A percentile compares a stretch with the other conserved stretches of the same genome.
Evolutionary conservation across 2,329 filamentous ascomycete genomes (phyloP).

Genomic region (Metarhizium anisopliae): DNA sequence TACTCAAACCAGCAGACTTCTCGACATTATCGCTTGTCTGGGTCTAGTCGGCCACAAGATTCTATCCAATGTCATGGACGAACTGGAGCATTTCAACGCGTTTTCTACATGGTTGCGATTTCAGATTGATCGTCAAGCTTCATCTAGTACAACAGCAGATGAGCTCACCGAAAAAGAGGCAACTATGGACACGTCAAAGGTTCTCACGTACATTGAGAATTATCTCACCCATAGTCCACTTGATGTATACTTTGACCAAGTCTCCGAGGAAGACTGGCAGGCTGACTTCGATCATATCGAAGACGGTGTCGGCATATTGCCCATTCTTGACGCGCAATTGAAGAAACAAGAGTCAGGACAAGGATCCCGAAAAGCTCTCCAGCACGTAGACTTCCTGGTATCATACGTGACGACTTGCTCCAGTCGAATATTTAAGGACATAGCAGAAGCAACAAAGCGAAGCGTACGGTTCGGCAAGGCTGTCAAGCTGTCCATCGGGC

Average conservation of each 20-base stretch:
- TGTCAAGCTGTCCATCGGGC: constrained; percentile 33
- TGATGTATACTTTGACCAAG: constrained; percentile 46
- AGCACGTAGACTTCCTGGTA: constrained; percentile 56
- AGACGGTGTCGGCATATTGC: constrained; percentile 34
- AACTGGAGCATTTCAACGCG: constrained; percentile 65
- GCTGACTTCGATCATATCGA: constrained; percentile 35
- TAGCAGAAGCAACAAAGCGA: constrained; percentile 60
- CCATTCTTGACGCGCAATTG: constrained; percentile 41
- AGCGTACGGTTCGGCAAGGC: constrained; percentile 58
- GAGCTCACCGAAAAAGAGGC: constrained; percentile 73
- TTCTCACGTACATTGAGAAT: constrained; percentile 69
- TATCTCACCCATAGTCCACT: constrained; percentile 60
- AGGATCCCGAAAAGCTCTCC: constrained; percentile 40
- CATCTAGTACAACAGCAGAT: constrained; percentile 50
- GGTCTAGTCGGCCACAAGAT: constrained; percentile 66
- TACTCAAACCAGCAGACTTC: constrained; percentile 51
- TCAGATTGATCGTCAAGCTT: constrained; percentile 69
- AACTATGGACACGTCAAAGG: constrained; percentile 61
- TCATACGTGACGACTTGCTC: constrained; percentile 49
- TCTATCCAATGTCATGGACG: constrained; percentile 61
- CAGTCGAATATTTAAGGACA: constrained; percentile 52
- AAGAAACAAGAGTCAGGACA: constrained; percentile 36
- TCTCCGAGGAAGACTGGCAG: constrained; percentile 41
- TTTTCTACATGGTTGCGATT: constrained; percentile 81
- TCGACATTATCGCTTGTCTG: constrained; percentile 68